Evolutionary conservation across 2,329 filamentous ascomycete species (phyloP).

Genomic region (Alternaria atra): DNA sequence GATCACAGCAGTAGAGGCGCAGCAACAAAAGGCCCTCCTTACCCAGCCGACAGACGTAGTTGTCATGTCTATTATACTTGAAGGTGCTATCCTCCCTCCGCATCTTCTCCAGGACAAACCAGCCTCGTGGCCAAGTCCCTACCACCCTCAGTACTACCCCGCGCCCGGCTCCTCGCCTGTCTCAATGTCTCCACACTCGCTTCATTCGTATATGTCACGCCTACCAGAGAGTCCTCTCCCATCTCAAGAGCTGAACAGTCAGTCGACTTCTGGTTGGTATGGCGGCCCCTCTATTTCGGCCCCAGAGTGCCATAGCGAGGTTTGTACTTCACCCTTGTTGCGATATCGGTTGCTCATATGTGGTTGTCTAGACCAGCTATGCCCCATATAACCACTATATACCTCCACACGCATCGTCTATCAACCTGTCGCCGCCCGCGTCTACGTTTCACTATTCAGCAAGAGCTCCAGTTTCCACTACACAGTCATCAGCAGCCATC

Average conservation of each 20-base stretch:
- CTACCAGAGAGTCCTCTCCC: conserved; percentile 39
- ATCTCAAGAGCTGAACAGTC: conserved; percentile 33
- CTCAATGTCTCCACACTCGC: conserved; percentile 46
- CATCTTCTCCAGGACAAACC: conserved; percentile 41
- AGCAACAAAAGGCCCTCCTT: conserved; percentile 23
- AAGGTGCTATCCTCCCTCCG: conserved; percentile 47
- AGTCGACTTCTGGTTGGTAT: conserved; percentile 44
- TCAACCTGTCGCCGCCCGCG: conserved; percentile 31
- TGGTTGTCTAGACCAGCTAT: conserved; percentile 34
- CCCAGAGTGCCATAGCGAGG: conserved; percentile 40
- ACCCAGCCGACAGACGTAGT: conserved; percentile 19
- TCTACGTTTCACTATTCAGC: conserved; percentile 35
- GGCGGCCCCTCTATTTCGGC: conserved; percentile 38
- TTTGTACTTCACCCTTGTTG: conserved; percentile 31
- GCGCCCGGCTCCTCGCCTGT: conserved; percentile 39
- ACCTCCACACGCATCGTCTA: conserved; percentile 43
- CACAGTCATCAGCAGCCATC: conserved; percentile 32
- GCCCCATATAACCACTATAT: conserved; percentile 44
- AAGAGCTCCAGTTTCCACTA: conserved; percentile 29
- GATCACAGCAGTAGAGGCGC: conserved; percentile 22
- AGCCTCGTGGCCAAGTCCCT: conserved; percentile 41
- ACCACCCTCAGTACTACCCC: conserved; percentile 37
- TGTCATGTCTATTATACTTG: conserved; percentile 48
- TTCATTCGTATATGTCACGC: conserved; percentile 42
- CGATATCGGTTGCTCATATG: conserved; percentile 17